Evolutionary conservation across 2,329 filamentous ascomycete genomes (phyloP).

Genomic region (Fusarium verrucosum): DNA sequence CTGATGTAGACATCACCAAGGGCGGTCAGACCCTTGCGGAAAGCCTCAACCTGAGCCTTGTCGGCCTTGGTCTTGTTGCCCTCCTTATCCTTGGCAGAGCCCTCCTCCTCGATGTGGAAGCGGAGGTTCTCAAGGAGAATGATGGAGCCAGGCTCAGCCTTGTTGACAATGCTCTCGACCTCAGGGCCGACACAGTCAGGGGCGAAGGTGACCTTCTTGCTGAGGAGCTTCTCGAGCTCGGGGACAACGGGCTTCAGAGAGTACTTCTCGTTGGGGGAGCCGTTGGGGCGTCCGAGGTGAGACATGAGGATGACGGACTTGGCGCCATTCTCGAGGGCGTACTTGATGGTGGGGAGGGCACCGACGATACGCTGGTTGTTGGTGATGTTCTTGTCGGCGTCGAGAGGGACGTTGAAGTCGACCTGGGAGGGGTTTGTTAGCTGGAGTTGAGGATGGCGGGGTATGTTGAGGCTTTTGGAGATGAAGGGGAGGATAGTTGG

Average conservation of each 20-base stretch:
- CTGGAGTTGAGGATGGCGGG: constrained; percentile 13
- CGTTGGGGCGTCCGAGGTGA: constrained; percentile 95
- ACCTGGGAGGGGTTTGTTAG: constrained; percentile 66
- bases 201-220: constrained; percentile 85
- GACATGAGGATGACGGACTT: constrained; percentile 98
- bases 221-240: constrained; percentile 90
- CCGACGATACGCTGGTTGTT: constrained; percentile 99
- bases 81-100: constrained; percentile 89
- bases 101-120: constrained; percentile 98
- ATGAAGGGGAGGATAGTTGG: neutral
- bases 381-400: constrained; percentile 91
- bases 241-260: constrained; percentile 90
- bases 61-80: constrained; percentile 99
- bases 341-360: constrained; percentile 93
- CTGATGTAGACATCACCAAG: constrained; percentile 97
- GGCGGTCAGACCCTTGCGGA: constrained; percentile 93
- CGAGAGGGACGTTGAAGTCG: constrained; percentile 99
- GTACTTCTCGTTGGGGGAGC: constrained; percentile 90
- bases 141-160: constrained; percentile 81
- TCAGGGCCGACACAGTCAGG: constrained; percentile 90
- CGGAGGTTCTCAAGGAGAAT: constrained; percentile 97
- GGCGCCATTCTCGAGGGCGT: constrained; percentile 88
- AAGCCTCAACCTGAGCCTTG: constrained; percentile 89
- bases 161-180: constrained; percentile 89
- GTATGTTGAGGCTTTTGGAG: constrained; percentile 2